Percentiles rank a stretch among this genome's conserved stretches.
These are phyloP conservation scores for Triticum monococcum DNA, from an alignment of 176 grass and related monocot genomes.

Conservation along the genomic window DNA sequence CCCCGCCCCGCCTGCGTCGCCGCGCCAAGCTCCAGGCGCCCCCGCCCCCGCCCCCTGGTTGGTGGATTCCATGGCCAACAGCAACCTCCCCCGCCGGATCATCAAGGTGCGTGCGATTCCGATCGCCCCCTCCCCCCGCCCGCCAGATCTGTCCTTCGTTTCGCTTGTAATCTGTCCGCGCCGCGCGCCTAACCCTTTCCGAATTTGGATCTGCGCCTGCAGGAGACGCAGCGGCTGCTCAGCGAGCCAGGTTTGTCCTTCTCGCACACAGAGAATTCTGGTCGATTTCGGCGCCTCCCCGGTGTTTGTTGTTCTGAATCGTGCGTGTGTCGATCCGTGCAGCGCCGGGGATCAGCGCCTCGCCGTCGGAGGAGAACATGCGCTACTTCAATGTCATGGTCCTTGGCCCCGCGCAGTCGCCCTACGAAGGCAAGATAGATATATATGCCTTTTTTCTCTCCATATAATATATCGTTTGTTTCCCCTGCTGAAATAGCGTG, in stretches of 20 bases:
- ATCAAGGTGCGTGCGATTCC: constrained; percentile 76
- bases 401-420: constrained; percentile 79
- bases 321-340: constrained; percentile 9
- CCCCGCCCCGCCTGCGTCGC: neutral
- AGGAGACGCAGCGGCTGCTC: constrained; percentile 93
- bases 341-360: constrained; percentile 93
- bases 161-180: neutral
- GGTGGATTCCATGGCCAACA: constrained; percentile 72
- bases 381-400: constrained; percentile 99
- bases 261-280: neutral
- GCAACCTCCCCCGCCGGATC: constrained; percentile 90
- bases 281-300: neutral
- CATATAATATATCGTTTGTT: neutral
- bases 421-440: constrained; percentile 49
- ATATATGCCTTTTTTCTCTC: neutral
- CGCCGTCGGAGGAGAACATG: constrained; percentile 93
- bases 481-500: neutral
- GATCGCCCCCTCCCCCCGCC: neutral
- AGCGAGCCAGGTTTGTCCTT: constrained; percentile 66
- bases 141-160: constrained; percentile 2
- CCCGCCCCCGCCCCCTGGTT: neutral
- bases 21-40: constrained; percentile 30
- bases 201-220: constrained; percentile 41
- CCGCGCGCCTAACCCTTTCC: neutral
- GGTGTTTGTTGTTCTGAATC: constrained; percentile 2